These are phyloP conservation scores for Pseudotulostoma volvatum DNA, from an alignment of 495 filamentous ascomycete genomes.

Conservation along the genomic window DNA sequence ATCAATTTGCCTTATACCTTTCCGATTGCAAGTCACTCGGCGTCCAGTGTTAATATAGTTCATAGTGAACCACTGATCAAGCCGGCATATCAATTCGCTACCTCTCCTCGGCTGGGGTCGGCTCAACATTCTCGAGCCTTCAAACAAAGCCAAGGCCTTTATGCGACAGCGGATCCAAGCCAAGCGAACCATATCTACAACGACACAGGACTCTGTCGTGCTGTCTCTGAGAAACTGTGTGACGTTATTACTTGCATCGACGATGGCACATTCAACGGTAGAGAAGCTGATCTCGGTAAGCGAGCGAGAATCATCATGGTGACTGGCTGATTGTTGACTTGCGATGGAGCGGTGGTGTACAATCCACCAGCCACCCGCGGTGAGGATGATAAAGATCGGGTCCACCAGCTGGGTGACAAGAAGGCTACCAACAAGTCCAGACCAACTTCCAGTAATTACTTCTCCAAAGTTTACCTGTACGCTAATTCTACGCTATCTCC, in stretches of 20 bases:
- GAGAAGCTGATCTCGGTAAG: conserved; percentile 43
- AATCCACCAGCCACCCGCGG: conserved; percentile 4
- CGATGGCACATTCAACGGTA: conserved; percentile 41
- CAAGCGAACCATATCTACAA: too few species aligned
- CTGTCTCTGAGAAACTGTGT: conserved; percentile 30
- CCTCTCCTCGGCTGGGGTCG: too few species aligned
- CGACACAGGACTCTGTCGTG: conserved; percentile 1
- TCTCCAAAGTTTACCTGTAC: conserved; percentile 63
- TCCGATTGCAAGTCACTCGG: too few species aligned
- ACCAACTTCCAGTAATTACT: conserved; percentile 37
- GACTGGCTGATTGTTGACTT: conserved; percentile 7
- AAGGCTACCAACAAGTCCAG: conserved; percentile 11
- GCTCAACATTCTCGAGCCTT: too few species aligned
- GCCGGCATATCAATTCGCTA: too few species aligned
- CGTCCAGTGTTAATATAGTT: too few species aligned
- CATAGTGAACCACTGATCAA: too few species aligned
- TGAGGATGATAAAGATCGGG: conserved; percentile 15
- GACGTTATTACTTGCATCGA: conserved; percentile 53
- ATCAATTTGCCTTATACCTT: too few species aligned
- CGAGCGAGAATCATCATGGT: conserved; percentile 6
- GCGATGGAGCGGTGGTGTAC: conserved; percentile 8
- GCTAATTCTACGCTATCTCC: conserved; percentile 60
- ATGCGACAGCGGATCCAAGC: too few species aligned
- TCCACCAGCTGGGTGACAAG: conserved; percentile 8
- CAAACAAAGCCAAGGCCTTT: too few species aligned